phyloP scores from a whole-genome alignment of 768 basidiomycete genomes.

The Suillus fuscotomentosus region DNA sequence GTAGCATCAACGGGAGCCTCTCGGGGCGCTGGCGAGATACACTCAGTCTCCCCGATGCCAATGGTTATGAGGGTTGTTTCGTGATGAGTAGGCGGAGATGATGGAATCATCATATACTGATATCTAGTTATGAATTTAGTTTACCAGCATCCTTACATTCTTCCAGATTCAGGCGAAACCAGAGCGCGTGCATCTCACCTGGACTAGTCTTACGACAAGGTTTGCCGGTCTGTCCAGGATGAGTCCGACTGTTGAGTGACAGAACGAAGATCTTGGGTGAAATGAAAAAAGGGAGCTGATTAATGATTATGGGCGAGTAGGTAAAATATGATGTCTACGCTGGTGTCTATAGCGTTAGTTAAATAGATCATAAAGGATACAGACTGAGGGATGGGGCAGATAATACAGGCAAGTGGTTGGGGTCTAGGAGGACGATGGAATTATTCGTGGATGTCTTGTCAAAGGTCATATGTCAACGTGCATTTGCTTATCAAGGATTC shows the following conservation, averaged over 20 bases:
- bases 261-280: not conserved
- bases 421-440: not conserved
- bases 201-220: not conserved
- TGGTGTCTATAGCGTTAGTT: not conserved
- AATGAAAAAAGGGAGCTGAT: not conserved
- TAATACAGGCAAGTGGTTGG: not conserved
- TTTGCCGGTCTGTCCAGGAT: not conserved
- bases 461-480: not conserved
- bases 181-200: not conserved
- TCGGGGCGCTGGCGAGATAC: conserved; percentile 90
- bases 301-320: not conserved
- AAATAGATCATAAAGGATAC: not conserved
- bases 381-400: not conserved
- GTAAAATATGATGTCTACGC: not conserved
- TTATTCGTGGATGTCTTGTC: not conserved
- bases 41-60: conserved; percentile 54
- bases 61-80: conserved; percentile 88
- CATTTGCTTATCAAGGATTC: not conserved
- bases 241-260: not conserved
- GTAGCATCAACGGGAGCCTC: conserved; percentile 63
- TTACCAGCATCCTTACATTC: not conserved
- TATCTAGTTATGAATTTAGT: not conserved
- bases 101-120: conserved; percentile 5
- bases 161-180: not conserved
- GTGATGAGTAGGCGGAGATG: conserved; percentile 66